Base-by-base conservation (phyloP, 2,329 filamentous ascomycete species). In the Coleophoma eucalyptorum region DNA sequence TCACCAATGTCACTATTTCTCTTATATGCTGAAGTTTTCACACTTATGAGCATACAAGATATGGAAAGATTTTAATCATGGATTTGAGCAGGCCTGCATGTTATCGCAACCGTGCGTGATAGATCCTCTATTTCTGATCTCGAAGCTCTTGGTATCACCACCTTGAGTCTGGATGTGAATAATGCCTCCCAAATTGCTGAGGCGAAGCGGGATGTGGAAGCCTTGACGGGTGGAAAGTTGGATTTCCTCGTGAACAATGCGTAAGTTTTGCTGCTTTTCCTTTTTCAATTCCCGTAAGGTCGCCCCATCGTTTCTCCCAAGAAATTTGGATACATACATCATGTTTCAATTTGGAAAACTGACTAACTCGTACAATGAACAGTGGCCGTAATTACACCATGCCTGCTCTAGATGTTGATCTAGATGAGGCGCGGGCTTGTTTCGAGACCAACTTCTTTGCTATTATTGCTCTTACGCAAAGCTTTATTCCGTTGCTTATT, bases 401-500 rank as follows among this genome's bases (percentile, higher is more conserved):
- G 41, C 41, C 41, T 31, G 42, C 42, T 6, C 15, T 44, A 6
- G 42, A 44, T 5, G 26, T 44, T 5, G 42, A 44, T 44, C 42
- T 44, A 15, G 18, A 21, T 31, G 42, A 44, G 31, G 42, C 42
- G n/a, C 18, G 42, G 12, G 42, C 42, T 26, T 44, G 42, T 26
- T 44, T 44, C 26, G 42, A 44, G 31, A 44, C 42, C 12, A 44
- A 44, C 15, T 44, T 44, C 26, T 44, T 44, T 26, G 42, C 42
- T 15, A 44, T 44, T 16, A 44, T 44, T 16, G 42, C 42, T 26
- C 53, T 61, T 37, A 61, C 57, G 11, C 56, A 65, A 21, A 53
- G 52, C 11, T 64, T 65, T 43, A 48, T 56, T 13, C 55, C 58
- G n/a, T 40, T 64, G 13, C 34, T 50, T 33, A 44, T 52, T 41